Evolutionary conservation across 2,329 filamentous ascomycete species (phyloP).

Genomic region (Trichoderma lentiforme): DNA sequence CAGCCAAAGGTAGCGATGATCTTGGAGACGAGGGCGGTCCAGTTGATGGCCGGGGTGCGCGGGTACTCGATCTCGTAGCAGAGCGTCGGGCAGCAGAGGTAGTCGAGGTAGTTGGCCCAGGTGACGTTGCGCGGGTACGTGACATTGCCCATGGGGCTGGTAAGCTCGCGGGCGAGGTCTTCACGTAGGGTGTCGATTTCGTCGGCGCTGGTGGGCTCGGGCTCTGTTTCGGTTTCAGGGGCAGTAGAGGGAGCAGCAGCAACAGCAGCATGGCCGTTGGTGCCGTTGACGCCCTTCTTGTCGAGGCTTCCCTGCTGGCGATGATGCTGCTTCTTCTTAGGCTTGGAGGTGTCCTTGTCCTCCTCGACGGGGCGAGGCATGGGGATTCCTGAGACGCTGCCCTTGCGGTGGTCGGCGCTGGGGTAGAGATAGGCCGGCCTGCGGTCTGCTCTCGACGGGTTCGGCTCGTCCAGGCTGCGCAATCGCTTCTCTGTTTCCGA

Average conservation of each 20-base stretch:
- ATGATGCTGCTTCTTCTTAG: not conserved
- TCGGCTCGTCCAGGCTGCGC: conserved; percentile 71
- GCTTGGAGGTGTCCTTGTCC: not conserved
- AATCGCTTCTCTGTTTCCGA: conserved; percentile 82
- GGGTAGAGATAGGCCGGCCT: conserved; percentile 75
- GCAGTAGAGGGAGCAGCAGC: not conserved
- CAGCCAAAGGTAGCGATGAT: conserved; percentile 88
- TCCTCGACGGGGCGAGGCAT: conserved; percentile 17
- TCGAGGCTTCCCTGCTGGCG: not conserved
- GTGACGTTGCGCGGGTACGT: conserved; percentile 90
- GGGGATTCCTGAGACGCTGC: conserved; percentile 38
- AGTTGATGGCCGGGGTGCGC: conserved; percentile 69
- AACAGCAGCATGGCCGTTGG: conserved; percentile 4
- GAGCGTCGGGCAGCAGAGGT: conserved; percentile 85
- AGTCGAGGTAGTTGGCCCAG: conserved; percentile 78
- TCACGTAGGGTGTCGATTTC: conserved; percentile 71
- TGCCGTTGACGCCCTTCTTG: not conserved
- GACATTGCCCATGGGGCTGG: conserved; percentile 81
- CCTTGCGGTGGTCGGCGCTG: conserved; percentile 50
- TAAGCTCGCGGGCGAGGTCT: conserved; percentile 85
- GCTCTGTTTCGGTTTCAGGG: not conserved
- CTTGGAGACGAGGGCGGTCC: conserved; percentile 79
- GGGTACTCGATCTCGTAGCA: conserved; percentile 99
- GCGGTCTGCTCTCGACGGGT: conserved; percentile 62
- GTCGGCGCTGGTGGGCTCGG: conserved; percentile 32